Base-by-base conservation (phyloP, 371 early-diverging fungal species). In the Apophysomyces sp. region DNA sequence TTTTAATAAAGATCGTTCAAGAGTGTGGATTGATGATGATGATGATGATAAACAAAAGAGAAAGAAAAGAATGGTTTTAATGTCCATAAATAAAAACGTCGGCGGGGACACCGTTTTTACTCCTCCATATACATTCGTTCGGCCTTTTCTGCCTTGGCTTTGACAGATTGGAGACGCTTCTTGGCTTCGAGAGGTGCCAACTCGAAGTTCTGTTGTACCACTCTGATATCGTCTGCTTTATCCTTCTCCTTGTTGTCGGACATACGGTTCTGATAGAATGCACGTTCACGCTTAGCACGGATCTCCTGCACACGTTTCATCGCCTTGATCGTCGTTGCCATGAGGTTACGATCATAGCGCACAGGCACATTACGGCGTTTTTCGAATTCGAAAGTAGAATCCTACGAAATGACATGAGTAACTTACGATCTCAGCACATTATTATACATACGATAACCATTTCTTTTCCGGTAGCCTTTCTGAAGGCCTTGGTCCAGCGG, bases 401-500 rank as follows among this genome's bases (percentile, higher is more conserved):
- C 98, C 91, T 91, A 79, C 24, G 30, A 55, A 37, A 44, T 18
- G 32, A 30, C n/a, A 16, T 24, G 26, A 57, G 26, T 15, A n/a
- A 61, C 16, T 9, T 6, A 54, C n/a, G 49, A 44, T 18, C 37
- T 13, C 15, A 24, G 21, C n/a, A 39, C 16, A 32, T 36, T 16
- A 18, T 28, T 32, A 28, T n/a, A 85, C 86, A 71, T 86, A 92
- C 93, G 61, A 98, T 92, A n/a, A 92, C 89, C 97, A 99, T 94
- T 84, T 99, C 99, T 84, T 99, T 99, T 73, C 98, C 97, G 18
- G 92, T 89, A 21, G 98, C 89, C 79, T 92, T 93, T 71, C 99
- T 87, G 91, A 96, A 98, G 21, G 99, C 97, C 89, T 98, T 99
- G 54, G 99, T 99, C 99, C 99, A 99, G 69, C 90, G 86, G 62